Evolutionary conservation across 2,329 filamentous ascomycete species (phyloP).

Genomic region (Dothistroma septosporum): DNA sequence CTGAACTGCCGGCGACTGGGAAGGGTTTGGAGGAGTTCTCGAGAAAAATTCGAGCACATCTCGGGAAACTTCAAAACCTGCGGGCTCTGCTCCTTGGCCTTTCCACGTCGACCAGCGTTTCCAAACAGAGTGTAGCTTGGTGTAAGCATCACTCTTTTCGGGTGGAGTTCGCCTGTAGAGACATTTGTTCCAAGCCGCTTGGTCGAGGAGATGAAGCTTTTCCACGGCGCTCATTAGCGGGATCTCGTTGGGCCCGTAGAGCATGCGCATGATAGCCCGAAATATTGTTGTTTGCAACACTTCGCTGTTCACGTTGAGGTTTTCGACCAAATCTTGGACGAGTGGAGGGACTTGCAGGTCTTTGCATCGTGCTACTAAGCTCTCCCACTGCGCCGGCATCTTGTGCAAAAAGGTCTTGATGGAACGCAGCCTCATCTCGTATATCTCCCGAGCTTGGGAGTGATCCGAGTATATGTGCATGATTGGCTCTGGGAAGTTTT

Average conservation of each 20-base stretch:
- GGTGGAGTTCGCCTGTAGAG: slow-evolving; percentile 10
- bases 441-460: slow-evolving; percentile 38
- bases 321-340: slow-evolving; percentile 52
- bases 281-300: slow-evolving; percentile 55
- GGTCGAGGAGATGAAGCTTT: slow-evolving; percentile 23
- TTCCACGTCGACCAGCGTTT: slow-evolving; percentile 7
- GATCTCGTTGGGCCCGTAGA: slow-evolving; percentile 36
- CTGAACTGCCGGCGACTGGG: neutral
- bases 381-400: slow-evolving; percentile 25
- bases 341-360: slow-evolving; percentile 50
- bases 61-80: slow-evolving; percentile 3
- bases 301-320: slow-evolving; percentile 48
- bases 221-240: slow-evolving; percentile 16
- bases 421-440: slow-evolving; percentile 29
- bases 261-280: slow-evolving; percentile 44
- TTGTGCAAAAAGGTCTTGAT: slow-evolving; percentile 23
- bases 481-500: slow-evolving; percentile 48
- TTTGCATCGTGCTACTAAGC: slow-evolving; percentile 21
- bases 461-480: slow-evolving; percentile 36
- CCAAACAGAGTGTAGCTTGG: slow-evolving; percentile 11
- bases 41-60: slow-evolving; percentile 11
- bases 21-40: neutral
- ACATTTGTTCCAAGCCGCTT: slow-evolving; percentile 16
- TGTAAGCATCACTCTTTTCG: slow-evolving; percentile 17
- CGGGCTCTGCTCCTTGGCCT: neutral